Conservation (phyloP, 352 stramenopile species). For the Phytophthora litchii region DNA sequence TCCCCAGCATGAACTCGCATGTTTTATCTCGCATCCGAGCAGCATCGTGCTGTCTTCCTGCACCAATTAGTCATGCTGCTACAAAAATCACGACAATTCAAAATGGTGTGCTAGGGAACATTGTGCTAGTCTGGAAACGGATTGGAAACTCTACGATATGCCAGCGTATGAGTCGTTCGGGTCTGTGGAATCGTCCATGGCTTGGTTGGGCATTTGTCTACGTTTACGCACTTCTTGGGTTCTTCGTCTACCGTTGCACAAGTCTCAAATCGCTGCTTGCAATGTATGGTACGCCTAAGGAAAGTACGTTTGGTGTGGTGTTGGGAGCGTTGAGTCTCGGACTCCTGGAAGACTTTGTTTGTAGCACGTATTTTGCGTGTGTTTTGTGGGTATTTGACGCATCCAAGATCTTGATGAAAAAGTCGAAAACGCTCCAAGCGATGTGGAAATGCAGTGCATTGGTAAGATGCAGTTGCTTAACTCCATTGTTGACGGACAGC, state of each 20-base stretch:
- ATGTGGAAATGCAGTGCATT: conserved; percentile 9
- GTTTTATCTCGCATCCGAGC: too few relatives aligned
- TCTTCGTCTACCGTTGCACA: conserved; percentile 28
- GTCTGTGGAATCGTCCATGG: conserved; percentile 16
- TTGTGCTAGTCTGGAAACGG: too few relatives aligned
- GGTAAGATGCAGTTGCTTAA: neutral
- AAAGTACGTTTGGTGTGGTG: conserved; percentile 14
- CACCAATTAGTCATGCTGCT: too few relatives aligned
- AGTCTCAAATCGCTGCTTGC: conserved; percentile 28
- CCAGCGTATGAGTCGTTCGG: neutral
- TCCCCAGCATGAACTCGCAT: too few relatives aligned
- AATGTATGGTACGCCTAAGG: conserved; percentile 18
- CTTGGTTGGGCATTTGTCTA: conserved; percentile 43
- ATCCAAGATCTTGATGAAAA: neutral
- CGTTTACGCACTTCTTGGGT: conserved; percentile 26
- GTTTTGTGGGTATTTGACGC: conserved; percentile 1
- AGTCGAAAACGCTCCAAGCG: neutral
- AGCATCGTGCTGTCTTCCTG: too few relatives aligned
- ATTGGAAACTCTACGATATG: too few relatives aligned
- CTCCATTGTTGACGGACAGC: conserved; percentile 1
- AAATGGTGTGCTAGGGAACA: too few relatives aligned
- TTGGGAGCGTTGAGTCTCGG: conserved; percentile 28
- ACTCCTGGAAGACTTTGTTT: conserved; percentile 43
- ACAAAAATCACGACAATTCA: too few relatives aligned
- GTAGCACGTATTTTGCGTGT: conserved; percentile 20